Evolutionary conservation across 768 basidiomycete species (phyloP), one percentile per base, ranked within the genome.

Genomic region (Suillus alpinus): DNA sequence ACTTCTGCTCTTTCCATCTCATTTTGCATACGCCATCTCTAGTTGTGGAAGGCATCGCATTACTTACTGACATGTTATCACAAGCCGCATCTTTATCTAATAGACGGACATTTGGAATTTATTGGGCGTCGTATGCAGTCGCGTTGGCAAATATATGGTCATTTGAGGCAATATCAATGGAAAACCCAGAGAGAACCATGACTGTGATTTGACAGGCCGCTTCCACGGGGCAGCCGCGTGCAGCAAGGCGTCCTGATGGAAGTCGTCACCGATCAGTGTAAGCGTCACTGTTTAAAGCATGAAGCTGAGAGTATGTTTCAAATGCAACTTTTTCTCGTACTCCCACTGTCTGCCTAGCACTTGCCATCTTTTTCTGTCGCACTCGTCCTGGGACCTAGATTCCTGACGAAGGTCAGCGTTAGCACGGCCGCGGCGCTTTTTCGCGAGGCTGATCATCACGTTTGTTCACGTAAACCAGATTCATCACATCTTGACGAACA

Each of bases 41-140:
- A 29, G 53, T 55, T 29, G 37, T 65, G 61, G 63, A 73, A 63
- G 65, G 67, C 64, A 71, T 67, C 56, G 70, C 68, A 57, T 16
- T 62, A 52, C 62, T 61, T 56, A 63, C 64, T 66, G 53, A 55
- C 53, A 68, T 62, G 63, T 56, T 65, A 64, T 64, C 70, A 55
- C 63, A 57, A 57, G 57, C 64, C 13, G 58, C 65, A 57, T 64
- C 64, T 71, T 74, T 74, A 73, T 75, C 69, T 73, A 72, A 72
- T 73, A 60, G 70, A 66, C 72, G 73, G 72, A 75, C 57, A 74
- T 75, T 75, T 73, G 71, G 71, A 39, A 55, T 29, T 55, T 55
- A 55, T 55, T 55, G 53, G 34, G 8, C 23, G 59, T 65, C 59
- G 62, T 64, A 66, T 62, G 61, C 56, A 63, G 52, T 29, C 53